Evolutionary conservation across 2,329 filamentous ascomycete species (phyloP), one percentile per base, ranked within the genome.

Genomic region (Venturia carpophila): DNA sequence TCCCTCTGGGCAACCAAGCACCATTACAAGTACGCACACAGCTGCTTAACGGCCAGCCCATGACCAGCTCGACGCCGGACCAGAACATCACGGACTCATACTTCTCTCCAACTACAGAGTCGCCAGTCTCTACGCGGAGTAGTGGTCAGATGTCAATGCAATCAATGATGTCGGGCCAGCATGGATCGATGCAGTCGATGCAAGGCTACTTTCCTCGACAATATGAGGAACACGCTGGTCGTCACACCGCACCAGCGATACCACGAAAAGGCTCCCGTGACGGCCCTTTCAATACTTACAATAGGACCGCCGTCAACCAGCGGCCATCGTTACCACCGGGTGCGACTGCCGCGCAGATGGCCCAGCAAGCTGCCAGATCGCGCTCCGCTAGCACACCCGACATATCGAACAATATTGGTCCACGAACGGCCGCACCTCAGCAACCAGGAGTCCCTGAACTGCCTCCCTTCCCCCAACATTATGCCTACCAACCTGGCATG

Each of bases 301-400:
- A 82, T 66, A 85, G 85, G 66, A 84, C 84, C 45, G 83, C 89
- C 69, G 86, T 84, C 70, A 75, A 76, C 69, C 87, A 91, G 70
- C 84, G 89, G n/a, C 91, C 91, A 27, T 95, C 90, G 13, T 80
- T 95, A 70, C 90, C 89, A 55, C 88, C 85, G 21, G 87, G 86
- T 69, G 78, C 83, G 70, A 79, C 82, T 70, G 79, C 82, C 68
- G 76, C 82, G 73, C 79, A 74, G 76, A 58, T 58, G 52, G 52
- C 52, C n/a, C 52, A 58, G 52, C 75, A 87, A 68, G 87, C 91
- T 73, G 87, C 88, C 72, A 84, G 92, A 69, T 88, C 90, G 77
- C 85, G 94, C 68, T 96, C 92, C 45, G 95, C 95, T 72, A 97
- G 93, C 78, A 97, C 92, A 68, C 93, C 94, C 9, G 92, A 97